phyloP scores from a whole-genome alignment of 192 early-diverging fungal species.

The Irineochytrium annulatum region DNA sequence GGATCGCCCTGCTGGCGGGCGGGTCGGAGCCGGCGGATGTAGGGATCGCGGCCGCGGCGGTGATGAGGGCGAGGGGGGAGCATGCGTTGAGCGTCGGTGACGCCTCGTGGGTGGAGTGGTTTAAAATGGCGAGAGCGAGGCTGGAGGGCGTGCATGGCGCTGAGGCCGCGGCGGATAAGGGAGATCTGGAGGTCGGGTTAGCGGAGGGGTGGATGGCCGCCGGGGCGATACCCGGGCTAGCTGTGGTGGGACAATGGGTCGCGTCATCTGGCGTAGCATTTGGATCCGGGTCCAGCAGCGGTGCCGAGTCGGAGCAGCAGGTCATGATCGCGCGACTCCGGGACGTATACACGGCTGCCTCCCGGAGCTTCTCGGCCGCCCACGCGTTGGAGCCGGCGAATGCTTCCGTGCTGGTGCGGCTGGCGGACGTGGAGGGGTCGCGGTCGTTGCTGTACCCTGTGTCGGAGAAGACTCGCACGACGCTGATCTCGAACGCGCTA shows the following conservation, averaged over 20 bases:
- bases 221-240: too few relatives aligned
- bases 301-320: not conserved
- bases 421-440: constrained; percentile 29
- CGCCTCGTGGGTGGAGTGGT: constrained; percentile 11
- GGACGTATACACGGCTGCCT: constrained; percentile 20
- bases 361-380: constrained; percentile 21
- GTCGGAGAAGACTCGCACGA: not conserved
- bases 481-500: constrained; percentile 12
- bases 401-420: constrained; percentile 3
- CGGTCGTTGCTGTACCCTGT: constrained; percentile 26
- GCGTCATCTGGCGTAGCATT: constrained; percentile 10
- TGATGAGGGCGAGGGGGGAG: constrained; percentile 27
- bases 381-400: constrained; percentile 14
- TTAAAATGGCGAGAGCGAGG: constrained; percentile 17
- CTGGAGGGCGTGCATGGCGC: constrained; percentile 25
- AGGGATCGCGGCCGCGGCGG: constrained; percentile 24
- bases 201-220: constrained; percentile 23
- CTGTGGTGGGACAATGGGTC: too few relatives aligned
- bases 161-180: constrained; percentile 40
- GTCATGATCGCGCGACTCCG: constrained; percentile 11
- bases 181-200: constrained; percentile 31
- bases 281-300: not conserved
- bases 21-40: constrained; percentile 10
- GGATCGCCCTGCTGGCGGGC: not conserved
- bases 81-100: constrained; percentile 2